These are phyloP conservation scores for Sporisorium reilianum DNA, from an alignment of 1,284 basidiomycete genomes.

Conservation along the genomic window DNA sequence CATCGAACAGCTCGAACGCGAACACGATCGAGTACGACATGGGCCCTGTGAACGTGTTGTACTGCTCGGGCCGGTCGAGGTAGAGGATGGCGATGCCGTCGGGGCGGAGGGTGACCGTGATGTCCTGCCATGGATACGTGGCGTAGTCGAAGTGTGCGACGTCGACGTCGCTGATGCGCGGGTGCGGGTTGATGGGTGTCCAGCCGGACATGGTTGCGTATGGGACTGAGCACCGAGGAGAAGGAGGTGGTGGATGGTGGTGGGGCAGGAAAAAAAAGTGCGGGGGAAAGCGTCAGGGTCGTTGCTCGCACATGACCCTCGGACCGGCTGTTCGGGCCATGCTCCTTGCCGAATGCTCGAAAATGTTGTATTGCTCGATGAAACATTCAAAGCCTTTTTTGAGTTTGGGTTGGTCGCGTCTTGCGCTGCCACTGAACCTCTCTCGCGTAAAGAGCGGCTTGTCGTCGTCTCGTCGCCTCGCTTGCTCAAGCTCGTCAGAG, in stretches of 20 bases:
- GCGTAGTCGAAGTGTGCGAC: constrained; percentile 37
- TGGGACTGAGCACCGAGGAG: not conserved
- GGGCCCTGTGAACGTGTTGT: constrained; percentile 54
- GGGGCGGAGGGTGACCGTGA: constrained; percentile 26
- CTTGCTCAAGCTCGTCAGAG: not conserved
- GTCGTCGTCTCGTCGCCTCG: too few species aligned
- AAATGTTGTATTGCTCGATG: not conserved
- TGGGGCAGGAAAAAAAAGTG: too few species aligned
- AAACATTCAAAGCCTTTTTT: not conserved
- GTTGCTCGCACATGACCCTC: too few species aligned
- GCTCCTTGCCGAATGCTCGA: not conserved
- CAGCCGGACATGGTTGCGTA: constrained; percentile 12
- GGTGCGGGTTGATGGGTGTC: constrained; percentile 48
- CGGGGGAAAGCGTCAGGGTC: too few species aligned
- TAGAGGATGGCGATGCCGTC: constrained; percentile 41
- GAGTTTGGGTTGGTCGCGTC: not conserved
- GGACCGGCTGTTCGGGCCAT: not conserved
- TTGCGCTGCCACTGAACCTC: not conserved
- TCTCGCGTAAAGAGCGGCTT: not conserved
- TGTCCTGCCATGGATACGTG: constrained; percentile 36
- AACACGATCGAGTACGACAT: constrained; percentile 55
- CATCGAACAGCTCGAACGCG: constrained; percentile 60
- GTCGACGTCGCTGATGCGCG: constrained; percentile 40
- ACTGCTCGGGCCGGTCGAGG: constrained; percentile 30
- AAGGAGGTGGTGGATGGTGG: not conserved